Evolutionary conservation across 352 stramenopile species (phyloP).

Genomic region (Phytophthora hibernalis): DNA sequence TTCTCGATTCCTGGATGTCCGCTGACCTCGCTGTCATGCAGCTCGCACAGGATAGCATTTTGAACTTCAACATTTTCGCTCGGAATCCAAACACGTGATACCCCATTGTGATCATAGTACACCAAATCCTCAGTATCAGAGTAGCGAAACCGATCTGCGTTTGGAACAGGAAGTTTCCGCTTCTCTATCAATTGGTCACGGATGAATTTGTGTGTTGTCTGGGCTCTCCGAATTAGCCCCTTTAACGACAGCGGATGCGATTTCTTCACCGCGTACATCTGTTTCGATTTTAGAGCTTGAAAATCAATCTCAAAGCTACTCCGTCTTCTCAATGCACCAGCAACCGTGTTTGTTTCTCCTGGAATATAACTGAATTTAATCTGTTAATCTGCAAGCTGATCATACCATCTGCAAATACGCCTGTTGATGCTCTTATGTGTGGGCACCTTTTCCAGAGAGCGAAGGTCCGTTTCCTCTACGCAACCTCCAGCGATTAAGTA

Average conservation of each 20-base stretch:
- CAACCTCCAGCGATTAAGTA: constrained; percentile 4
- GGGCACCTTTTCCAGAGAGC: background rate
- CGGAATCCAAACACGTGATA: constrained; percentile 13
- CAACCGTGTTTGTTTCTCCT: too few species aligned
- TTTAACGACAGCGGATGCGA: background rate
- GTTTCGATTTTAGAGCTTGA: too few species aligned
- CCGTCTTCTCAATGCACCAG: constrained; percentile 7
- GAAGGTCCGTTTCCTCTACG: constrained; percentile 1
- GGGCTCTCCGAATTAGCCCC: constrained; percentile 14
- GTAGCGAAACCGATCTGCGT: constrained; percentile 12
- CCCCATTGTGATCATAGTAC: constrained; percentile 2
- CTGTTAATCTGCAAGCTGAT: constrained; percentile 8
- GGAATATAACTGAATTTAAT: constrained; percentile 14
- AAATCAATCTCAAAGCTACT: constrained; percentile 17
- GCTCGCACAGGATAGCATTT: constrained; percentile 18
- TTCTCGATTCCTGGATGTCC: constrained; percentile 19
- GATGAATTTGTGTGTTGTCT: background rate
- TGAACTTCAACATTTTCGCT: constrained; percentile 7
- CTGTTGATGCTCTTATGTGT: constrained; percentile 12
- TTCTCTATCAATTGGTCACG: background rate
- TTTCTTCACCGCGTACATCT: too few species aligned
- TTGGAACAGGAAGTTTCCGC: background rate
- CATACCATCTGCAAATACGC: constrained; percentile 9
- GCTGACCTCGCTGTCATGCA: constrained; percentile 12
- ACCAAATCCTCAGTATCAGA: constrained; percentile 5